A percentile compares a stretch with the other conserved stretches of the same genome.
Conservation (phyloP, 2,329 filamentous ascomycete genomes). For the Alternaria gansuensis region DNA sequence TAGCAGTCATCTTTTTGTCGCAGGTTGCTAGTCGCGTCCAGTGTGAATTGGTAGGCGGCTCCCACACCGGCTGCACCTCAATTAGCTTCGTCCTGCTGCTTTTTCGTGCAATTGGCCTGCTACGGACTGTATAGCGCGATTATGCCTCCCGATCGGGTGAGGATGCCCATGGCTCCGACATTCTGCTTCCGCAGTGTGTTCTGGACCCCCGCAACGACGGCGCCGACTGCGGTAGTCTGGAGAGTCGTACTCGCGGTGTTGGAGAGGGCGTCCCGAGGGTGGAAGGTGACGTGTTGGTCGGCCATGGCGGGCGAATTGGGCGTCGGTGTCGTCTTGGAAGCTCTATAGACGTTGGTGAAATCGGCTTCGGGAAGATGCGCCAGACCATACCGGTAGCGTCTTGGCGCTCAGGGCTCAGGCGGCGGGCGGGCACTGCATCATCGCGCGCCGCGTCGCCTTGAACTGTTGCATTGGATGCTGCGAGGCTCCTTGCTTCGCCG, state of each 20-base stretch:
- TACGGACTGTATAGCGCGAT: conserved; percentile 72
- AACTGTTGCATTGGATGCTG: conserved; percentile 3
- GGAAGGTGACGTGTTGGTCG: conserved; percentile 60
- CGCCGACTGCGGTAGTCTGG: conserved; percentile 72
- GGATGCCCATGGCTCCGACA: conserved; percentile 79
- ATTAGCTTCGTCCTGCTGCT: conserved; percentile 35
- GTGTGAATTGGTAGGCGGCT: conserved; percentile 79
- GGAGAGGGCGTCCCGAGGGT: conserved; percentile 77
- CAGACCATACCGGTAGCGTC: conserved; percentile 17
- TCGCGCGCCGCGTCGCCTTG: conserved; percentile 18
- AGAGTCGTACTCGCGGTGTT: conserved; percentile 70
- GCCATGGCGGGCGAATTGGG: conserved; percentile 50
- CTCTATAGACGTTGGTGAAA: conserved; percentile 12
- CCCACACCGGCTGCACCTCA: conserved; percentile 71
- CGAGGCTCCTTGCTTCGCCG: conserved; percentile 8
- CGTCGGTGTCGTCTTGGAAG: conserved; percentile 31
- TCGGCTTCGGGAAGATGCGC: conserved; percentile 18
- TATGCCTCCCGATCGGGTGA: conserved; percentile 79
- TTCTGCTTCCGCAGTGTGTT: conserved; percentile 88
- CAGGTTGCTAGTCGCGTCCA: conserved; percentile 80
- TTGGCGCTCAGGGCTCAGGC: conserved; percentile 12
- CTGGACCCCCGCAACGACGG: conserved; percentile 79
- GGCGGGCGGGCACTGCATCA: conserved; percentile 20
- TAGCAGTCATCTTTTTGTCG: conserved; percentile 82
- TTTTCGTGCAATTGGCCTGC: background rate